These are phyloP conservation scores for Elymus sibiricus DNA, from an alignment of 176 grass and related monocot genomes.

Conservation along the genomic window DNA sequence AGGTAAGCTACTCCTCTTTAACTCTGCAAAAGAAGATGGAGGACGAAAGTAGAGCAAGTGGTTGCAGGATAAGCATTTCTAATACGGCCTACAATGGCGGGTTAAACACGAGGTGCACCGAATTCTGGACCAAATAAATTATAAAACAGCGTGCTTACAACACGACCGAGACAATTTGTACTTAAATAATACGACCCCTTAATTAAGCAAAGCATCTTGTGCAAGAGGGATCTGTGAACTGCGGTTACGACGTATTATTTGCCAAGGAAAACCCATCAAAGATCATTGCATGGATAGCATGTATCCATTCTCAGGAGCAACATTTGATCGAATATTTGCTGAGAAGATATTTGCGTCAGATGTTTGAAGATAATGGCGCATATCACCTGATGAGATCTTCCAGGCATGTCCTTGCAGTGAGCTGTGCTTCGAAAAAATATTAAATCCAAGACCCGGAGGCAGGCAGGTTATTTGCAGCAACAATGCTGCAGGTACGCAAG, in stretches of 20 bases:
- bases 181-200: not conserved
- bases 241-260: not conserved
- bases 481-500: not conserved
- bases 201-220: not conserved
- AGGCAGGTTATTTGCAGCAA: not conserved
- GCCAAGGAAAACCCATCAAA: not conserved
- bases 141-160: not conserved
- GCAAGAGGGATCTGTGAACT: not conserved
- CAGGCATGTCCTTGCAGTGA: not conserved
- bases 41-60: not conserved
- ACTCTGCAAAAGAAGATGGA: too few species aligned
- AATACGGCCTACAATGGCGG: not conserved
- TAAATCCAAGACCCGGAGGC: not conserved
- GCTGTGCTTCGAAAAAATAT: conserved; percentile 24
- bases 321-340: not conserved
- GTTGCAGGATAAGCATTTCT: not conserved
- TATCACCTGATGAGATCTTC: not conserved
- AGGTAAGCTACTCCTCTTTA: too few species aligned
- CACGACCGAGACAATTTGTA: not conserved
- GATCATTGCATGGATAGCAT: not conserved
- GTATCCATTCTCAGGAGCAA: not conserved
- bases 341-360: not conserved
- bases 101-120: not conserved
- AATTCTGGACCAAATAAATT: not conserved
- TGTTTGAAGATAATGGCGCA: too few species aligned